Base-by-base conservation (phyloP, 345 rosid species). In the Populus davidiana region DNA sequence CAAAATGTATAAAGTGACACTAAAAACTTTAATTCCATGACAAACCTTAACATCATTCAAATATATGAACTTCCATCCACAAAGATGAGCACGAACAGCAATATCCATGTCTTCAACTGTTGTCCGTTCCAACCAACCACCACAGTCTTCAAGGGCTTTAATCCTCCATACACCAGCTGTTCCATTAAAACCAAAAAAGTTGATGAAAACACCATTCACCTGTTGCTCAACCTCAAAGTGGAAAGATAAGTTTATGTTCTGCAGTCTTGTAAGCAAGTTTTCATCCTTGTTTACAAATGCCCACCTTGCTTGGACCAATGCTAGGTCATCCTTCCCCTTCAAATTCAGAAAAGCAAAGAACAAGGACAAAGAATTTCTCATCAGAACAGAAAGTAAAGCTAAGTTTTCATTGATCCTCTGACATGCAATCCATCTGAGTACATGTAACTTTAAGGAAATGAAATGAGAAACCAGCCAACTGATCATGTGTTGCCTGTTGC, bases 181-280 rank as follows among this genome's bases (percentile, higher is more conserved):
- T 81, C 98, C 98, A 61, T 93, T 93, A 71, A 93, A 93, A 76
- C 98, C 98, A 82, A 93, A 93, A 77, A 93, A 93, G 83, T 90
- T 93, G 44, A 93, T 81, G 79, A 90, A 93, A 35, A 90, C 79
- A 63, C 98, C 94, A 84, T 93, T 93, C 70, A 93, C 98, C 68
- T 93, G 98, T 74, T 93, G 98, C 76, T 93, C 98, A 66, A 93
- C 97, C 86, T 93, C 98, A 85, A 93, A 93, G 79, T 93, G 98
- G 81, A 93, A 93, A 0, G 94, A 87, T 78, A 93, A 85, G 82
- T 93, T 92, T 81, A 93, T 87, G 88, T 93, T 91, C 85, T 93
- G 97, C 72, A 93, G 88, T 80, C 94, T 88, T 5, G 98, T 93
- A 17, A 93, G 97, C 88, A 93, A 78, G 90, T 93, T 93, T 89